phyloP scores from a whole-genome alignment of 176 grass and related monocot genomes.

The Musa itinerans region DNA sequence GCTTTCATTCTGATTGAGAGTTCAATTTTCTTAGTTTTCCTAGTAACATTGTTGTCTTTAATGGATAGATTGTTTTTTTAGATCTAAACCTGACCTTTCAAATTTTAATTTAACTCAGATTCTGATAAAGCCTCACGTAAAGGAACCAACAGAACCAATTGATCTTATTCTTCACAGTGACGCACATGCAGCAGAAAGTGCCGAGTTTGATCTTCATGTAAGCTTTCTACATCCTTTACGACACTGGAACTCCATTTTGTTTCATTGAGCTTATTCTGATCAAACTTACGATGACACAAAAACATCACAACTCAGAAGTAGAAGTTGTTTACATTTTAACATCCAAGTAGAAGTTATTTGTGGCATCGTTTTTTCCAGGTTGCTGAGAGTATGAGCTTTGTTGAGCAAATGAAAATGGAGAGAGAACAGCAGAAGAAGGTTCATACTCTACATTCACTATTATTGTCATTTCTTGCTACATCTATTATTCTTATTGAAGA shows the following conservation, averaged over 20 bases:
- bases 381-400: slow-evolving; percentile 9
- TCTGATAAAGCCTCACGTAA: neutral
- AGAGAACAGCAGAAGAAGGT: slow-evolving; percentile 13
- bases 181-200: slow-evolving; percentile 3
- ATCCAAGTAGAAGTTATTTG: neutral
- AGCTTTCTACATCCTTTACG: neutral
- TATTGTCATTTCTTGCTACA: neutral
- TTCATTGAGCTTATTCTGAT: neutral
- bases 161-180: slow-evolving; percentile 14
- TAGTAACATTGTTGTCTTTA: too few relatives aligned
- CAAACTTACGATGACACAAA: neutral
- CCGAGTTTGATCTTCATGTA: slow-evolving; percentile 19
- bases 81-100: too few relatives aligned
- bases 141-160: slow-evolving; percentile 14
- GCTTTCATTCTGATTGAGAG: too few relatives aligned
- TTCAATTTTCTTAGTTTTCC: too few relatives aligned
- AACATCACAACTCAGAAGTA: too few relatives aligned
- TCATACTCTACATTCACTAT: too few relatives aligned
- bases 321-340: too few relatives aligned
- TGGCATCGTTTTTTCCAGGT: neutral
- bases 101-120: neutral
- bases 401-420: slow-evolving; percentile 12
- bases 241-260: neutral
- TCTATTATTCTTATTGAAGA: neutral
- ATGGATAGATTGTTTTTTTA: too few relatives aligned